These are phyloP conservation scores for Lathyrus sativus DNA, from an alignment of 306 rosid genomes.

Conservation along the genomic window DNA sequence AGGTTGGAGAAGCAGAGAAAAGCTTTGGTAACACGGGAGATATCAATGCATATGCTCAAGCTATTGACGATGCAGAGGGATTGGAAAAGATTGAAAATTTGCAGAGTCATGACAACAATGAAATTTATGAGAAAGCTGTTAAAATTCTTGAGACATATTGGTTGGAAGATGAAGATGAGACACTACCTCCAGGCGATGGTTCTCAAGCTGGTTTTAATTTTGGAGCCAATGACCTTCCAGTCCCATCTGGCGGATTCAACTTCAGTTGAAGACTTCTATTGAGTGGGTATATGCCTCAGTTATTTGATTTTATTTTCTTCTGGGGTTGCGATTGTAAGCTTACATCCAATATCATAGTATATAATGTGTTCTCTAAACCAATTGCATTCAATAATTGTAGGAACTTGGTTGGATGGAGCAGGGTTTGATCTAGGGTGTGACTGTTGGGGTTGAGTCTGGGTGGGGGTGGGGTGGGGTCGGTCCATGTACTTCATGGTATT, in stretches of 20 bases:
- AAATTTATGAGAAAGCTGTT: conserved; percentile 91
- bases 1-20: conserved; percentile 89
- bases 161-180: conserved; percentile 88
- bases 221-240: conserved; percentile 67
- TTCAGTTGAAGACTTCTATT: conserved; percentile 67
- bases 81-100: conserved; percentile 87
- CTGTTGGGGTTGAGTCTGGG: conserved; percentile 55
- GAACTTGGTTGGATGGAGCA: conserved; percentile 47
- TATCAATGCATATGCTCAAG: conserved; percentile 76
- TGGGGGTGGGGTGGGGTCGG: conserved; percentile 34
- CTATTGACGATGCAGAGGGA: conserved; percentile 90
- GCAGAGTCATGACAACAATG: conserved; percentile 93
- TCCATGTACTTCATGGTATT: conserved; percentile 64
- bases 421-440: conserved; percentile 50
- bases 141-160: conserved; percentile 89
- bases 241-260: conserved; percentile 89
- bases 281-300: conserved; percentile 34
- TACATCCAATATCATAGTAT: not conserved
- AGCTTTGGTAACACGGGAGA: conserved; percentile 58
- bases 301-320: not conserved
- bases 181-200: conserved; percentile 64
- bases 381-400: conserved; percentile 45
- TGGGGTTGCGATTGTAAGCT: not conserved
- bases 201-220: conserved; percentile 67
- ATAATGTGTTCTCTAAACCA: conserved; percentile 19